phyloP scores from a whole-genome alignment of 768 basidiomycete genomes.

The Macrolepiota dolichaula region DNA sequence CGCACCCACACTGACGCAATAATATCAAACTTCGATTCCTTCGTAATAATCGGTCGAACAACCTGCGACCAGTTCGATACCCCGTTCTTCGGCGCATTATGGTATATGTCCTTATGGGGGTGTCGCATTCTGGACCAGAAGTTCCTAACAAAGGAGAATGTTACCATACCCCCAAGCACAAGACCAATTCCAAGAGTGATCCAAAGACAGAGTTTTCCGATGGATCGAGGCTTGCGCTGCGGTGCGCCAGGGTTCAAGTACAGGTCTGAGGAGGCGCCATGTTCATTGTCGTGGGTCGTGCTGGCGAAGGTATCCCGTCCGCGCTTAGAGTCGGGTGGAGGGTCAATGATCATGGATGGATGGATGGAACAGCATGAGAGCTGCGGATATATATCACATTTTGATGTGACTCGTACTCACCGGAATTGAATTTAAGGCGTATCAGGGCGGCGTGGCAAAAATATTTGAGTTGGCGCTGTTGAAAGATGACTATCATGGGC shows the following conservation, averaged over 20 bases:
- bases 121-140: neutral
- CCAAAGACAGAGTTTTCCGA: neutral
- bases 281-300: neutral
- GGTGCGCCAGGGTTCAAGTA: neutral
- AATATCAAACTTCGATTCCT: slow-evolving; percentile 16
- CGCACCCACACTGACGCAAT: slow-evolving; percentile 18
- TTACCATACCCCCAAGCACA: neutral
- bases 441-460: too few species aligned
- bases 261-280: neutral
- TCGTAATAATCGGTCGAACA: slow-evolving; percentile 16
- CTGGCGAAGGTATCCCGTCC: neutral
- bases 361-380: neutral
- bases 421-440: too few species aligned
- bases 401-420: neutral
- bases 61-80: slow-evolving; percentile 9
- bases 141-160: neutral
- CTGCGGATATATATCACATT: neutral
- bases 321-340: neutral
- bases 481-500: too few species aligned
- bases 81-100: neutral
- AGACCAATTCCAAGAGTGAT: neutral
- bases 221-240: neutral
- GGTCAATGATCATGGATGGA: neutral
- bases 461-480: too few species aligned
- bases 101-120: slow-evolving; percentile 6